Evolutionary conservation across 495 filamentous ascomycete species (phyloP), one percentile per base, ranked within the genome.

Genomic region (Penicillium mononematosum): DNA sequence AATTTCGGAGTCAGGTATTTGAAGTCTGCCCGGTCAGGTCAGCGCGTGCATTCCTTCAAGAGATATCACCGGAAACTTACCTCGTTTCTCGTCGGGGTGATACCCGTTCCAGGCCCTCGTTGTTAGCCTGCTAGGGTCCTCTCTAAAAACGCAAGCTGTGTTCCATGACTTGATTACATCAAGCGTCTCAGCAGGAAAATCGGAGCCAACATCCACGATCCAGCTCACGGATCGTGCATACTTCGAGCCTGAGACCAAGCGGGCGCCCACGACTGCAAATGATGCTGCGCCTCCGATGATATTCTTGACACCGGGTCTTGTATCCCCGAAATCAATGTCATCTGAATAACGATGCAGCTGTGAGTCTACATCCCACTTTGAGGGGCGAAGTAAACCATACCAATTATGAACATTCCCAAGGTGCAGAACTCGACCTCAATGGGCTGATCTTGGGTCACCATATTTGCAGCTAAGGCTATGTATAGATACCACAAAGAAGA

Each of bases 61-160:
- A 45, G 39, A 45, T 43, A 32, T 54, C 32, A 55, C 46, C 12
- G 0, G 11, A 16, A 16, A 58, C 68, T 56, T 56, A 84, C 84
- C 78, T 75, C 84, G 71, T 54, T 81, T 73, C 61, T 83, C 83
- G 58, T 82, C 70, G 8, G 69, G 66, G 16, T 77, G 82, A 70
- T 97, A 98, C 52, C 88, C 87, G 67, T 98, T 98, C 88, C 90
- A 96, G 31, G 88, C 92, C 24, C 91, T 83, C 0, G 94, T 98
- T 12, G 93, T 98, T 14, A 89, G 74, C 32, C 91, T 82, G 3
- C 81, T 67, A 7, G 80, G 79, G 12, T 87, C 83, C 49, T 83
- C 75, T 32, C 92, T 81, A 53, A 96, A 75, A 16, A 88, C 55
- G 49, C 83, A 85, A 5, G 81, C 79, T 8, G 92, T 96, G 14